phyloP scores from a whole-genome alignment of 768 basidiomycete genomes.

The Leucosporidium yakuticum region DNA sequence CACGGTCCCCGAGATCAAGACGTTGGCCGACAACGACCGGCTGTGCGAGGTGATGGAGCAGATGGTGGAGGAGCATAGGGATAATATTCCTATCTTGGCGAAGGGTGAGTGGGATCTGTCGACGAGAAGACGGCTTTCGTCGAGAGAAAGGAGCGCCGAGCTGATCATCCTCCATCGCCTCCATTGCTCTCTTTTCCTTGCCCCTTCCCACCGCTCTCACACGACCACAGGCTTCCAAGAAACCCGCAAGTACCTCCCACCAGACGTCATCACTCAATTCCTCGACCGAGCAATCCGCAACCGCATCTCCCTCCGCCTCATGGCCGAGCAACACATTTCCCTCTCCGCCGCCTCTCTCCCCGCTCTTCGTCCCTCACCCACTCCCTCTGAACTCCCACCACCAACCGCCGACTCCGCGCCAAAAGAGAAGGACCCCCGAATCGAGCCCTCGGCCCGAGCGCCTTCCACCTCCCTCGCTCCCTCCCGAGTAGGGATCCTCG shows the following conservation, averaged over 20 bases:
- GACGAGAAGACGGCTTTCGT: neutral
- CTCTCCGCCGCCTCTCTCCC: conserved; percentile 55
- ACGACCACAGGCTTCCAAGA: conserved; percentile 65
- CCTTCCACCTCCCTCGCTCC: conserved; percentile 1
- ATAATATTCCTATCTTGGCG: conserved; percentile 85
- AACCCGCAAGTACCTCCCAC: conserved; percentile 73
- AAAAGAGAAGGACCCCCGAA: conserved; percentile 38
- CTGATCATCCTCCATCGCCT: no score
- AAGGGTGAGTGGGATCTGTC: conserved; percentile 63
- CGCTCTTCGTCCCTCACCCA: conserved; percentile 63
- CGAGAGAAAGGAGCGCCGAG: neutral
- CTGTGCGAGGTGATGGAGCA: conserved; percentile 65
- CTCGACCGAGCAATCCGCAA: conserved; percentile 77
- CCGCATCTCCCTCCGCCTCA: conserved; percentile 77
- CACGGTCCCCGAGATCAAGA: conserved; percentile 46
- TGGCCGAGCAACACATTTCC: conserved; percentile 86
- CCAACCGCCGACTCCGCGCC: conserved; percentile 8
- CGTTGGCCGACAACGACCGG: conserved; percentile 60
- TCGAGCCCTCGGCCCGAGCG: conserved; percentile 17
- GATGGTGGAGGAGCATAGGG: conserved; percentile 68
- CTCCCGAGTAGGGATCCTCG: conserved; percentile 58
- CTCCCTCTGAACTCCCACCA: conserved; percentile 50
- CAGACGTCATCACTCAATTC: conserved; percentile 69
- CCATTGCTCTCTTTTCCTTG: neutral
- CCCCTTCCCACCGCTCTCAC: neutral